A percentile compares a stretch with the other conserved stretches of the same genome.
These are phyloP conservation scores for Colletotrichum navitas DNA, from an alignment of 2,329 filamentous ascomycete genomes.

Conservation along the genomic window DNA sequence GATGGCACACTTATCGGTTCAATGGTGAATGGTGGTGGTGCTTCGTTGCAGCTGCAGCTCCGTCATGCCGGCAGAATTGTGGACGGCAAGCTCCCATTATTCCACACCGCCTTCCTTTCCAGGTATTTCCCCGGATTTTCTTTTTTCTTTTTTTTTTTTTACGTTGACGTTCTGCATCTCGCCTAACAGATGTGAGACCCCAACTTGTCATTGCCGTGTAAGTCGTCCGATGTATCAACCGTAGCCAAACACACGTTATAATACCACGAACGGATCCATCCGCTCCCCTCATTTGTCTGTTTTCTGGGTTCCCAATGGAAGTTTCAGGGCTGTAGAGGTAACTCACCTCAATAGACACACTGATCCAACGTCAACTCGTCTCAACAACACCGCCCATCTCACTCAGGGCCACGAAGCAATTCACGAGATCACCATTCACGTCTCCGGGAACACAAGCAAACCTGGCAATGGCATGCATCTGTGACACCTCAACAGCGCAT, in stretches of 20 bases:
- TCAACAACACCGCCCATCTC: not conserved
- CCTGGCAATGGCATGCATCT: not conserved
- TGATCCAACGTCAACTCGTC: not conserved
- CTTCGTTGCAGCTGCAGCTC: constrained; percentile 30
- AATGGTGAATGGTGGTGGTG: constrained; percentile 13
- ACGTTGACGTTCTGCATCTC: constrained; percentile 5
- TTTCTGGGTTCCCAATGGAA: not conserved
- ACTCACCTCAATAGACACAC: not conserved
- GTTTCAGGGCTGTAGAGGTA: too few species aligned
- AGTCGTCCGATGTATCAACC: not conserved
- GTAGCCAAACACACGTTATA: not conserved
- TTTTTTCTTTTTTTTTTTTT: not conserved
- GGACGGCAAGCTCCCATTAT: constrained; percentile 15
- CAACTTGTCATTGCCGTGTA: not conserved
- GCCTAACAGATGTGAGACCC: not conserved
- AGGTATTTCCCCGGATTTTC: constrained; percentile 12
- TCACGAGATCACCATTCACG: not conserved
- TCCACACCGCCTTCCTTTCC: constrained; percentile 10
- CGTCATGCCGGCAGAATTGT: constrained; percentile 35
- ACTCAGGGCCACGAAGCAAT: not conserved
- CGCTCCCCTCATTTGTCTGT: not conserved
- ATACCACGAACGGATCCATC: not conserved
- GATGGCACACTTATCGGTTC: constrained; percentile 6
- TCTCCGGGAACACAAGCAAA: not conserved
- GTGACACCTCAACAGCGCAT: not conserved